Base-by-base conservation (phyloP, 306 rosid genomes). In the Lupinus albus region DNA sequence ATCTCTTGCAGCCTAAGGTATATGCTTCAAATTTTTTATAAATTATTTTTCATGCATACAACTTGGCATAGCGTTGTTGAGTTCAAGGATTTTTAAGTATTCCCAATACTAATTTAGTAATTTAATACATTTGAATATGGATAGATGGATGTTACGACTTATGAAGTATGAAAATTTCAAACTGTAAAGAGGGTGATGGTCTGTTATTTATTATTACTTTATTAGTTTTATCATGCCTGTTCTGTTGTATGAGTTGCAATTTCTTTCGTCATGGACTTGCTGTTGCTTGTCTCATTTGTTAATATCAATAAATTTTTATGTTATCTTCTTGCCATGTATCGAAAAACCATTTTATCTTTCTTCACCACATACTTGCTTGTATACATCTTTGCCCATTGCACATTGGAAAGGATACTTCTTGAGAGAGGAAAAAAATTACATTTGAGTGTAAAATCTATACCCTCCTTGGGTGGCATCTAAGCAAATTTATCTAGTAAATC, bases 1-100 rank as follows among this genome's bases (percentile, higher is more conserved):
- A 91, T 69, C 79, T 88, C 67, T 73, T 88, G 82, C 96, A 83
- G 74, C 79, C 96, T 46, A 88, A 84, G 88, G 96, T 91, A 69
- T 80, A 20, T 20, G 81, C 39, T 30, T 53, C 61, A 25, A 42
- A 13, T 25, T 11, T 11, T 11, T 61, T 38, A 20, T 20, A 20
- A 20, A 20, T 20, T 20, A 20, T 20, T 20, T 20, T 25, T 36
- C 50, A 47, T 28, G 15, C 32, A n/a, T 64, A 8, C n/a, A 7
- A 17, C 17, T 41, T 72, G 11, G 38, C 12, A 5, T 15, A 8
- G 39, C 3, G 16, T 65, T 71, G 12, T 54, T 61, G 14, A 66
- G 46, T 55, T 46, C 54, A 33, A 35, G 12, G 53, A 3, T 58
- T 16, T 25, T 25, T 7, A 17, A 30, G 35, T 48, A 41, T 58